phyloP scores from a whole-genome alignment of 345 rosid genomes.

The Erodium maritimum region DNA sequence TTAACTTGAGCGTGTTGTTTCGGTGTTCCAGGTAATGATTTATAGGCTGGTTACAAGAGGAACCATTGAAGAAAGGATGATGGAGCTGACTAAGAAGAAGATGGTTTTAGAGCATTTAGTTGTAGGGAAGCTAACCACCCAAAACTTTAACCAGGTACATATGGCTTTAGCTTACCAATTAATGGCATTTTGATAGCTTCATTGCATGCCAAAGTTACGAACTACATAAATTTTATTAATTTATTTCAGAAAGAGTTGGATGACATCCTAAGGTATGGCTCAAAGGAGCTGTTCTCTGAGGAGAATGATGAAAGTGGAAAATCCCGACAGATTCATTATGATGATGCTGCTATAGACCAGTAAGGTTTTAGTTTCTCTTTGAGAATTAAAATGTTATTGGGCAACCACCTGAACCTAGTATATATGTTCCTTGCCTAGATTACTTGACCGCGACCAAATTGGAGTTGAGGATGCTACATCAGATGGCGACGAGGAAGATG shows the following conservation, averaged over 20 bases:
- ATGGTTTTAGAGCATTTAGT: conserved; percentile 99
- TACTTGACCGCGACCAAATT: conserved; percentile 87
- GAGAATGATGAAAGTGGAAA: conserved; percentile 93
- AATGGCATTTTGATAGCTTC: not conserved
- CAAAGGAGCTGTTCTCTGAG: conserved; percentile 91
- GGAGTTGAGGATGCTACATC: conserved; percentile 68
- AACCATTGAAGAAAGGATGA: conserved; percentile 97
- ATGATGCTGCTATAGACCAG: conserved; percentile 90
- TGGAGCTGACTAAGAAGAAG: conserved; percentile 97
- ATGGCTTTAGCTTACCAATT: conserved; percentile 1
- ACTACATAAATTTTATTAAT: not conserved
- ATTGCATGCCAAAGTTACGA: too few species aligned
- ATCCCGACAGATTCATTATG: conserved; percentile 95
- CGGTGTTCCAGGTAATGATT: conserved; percentile 71
- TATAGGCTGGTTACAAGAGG: conserved; percentile 85
- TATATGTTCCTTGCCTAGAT: conserved; percentile 25
- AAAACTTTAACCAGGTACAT: conserved; percentile 87
- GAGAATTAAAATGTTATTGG: not conserved
- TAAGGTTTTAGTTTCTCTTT: conserved; percentile 14
- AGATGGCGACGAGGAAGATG: conserved; percentile 94
- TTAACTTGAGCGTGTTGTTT: conserved; percentile 6
- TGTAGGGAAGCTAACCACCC: conserved; percentile 92
- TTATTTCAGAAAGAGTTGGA: conserved; percentile 77
- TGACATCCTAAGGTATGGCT: conserved; percentile 95
- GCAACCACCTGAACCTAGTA: conserved; percentile 2